phyloP scores from a whole-genome alignment of 805 yeast genomes.

The Hermanozyma aechmeae region DNA sequence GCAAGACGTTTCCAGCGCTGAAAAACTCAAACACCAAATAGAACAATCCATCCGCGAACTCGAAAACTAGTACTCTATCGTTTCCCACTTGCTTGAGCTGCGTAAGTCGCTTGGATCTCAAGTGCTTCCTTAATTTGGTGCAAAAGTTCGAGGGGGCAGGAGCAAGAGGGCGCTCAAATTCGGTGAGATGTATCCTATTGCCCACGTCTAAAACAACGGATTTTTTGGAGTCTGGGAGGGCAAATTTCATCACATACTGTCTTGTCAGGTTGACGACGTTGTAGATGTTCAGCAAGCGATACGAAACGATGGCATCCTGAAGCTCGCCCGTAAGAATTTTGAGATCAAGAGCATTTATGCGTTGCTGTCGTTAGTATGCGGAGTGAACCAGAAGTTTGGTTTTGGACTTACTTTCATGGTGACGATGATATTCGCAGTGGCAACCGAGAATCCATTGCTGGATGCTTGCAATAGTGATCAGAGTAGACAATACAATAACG shows the following conservation, averaged over 20 bases:
- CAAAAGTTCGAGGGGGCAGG: constrained; percentile 82
- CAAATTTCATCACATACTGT: constrained; percentile 72
- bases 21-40: constrained; percentile 84
- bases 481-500: too few species aligned
- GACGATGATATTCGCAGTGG: too few species aligned
- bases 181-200: constrained; percentile 67
- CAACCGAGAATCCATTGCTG: too few species aligned
- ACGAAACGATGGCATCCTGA: constrained; percentile 43
- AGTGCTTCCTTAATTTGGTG: constrained; percentile 74
- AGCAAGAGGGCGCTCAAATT: constrained; percentile 71
- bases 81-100: constrained; percentile 63
- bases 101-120: constrained; percentile 71
- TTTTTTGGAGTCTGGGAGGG: constrained; percentile 73
- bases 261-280: constrained; percentile 64
- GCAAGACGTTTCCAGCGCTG: constrained; percentile 85
- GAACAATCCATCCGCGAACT: constrained; percentile 74
- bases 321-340: constrained; percentile 65
- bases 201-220: constrained; percentile 80
- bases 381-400: too few species aligned
- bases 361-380: too few species aligned
- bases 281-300: constrained; percentile 77
- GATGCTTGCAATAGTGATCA: too few species aligned
- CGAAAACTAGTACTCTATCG: constrained; percentile 76
- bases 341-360: constrained; percentile 78
- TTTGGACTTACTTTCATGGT: too few species aligned